Evolutionary conservation across 2,329 filamentous ascomycete species (phyloP), one percentile per base, ranked within the genome.

Genomic region (Aspergillus aculeatinus): DNA sequence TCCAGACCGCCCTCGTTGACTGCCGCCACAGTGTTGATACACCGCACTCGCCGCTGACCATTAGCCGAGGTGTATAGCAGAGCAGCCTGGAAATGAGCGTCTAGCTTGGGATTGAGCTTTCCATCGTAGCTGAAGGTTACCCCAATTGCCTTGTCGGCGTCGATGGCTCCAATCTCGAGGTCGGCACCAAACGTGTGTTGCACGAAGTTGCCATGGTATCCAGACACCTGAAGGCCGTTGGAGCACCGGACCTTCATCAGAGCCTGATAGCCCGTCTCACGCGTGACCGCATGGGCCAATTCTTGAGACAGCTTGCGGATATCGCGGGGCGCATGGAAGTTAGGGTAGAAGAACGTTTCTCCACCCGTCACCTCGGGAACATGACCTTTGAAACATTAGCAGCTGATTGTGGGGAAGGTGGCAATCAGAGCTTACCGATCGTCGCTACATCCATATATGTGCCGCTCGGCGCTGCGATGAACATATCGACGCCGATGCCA

Each of bases 171-270:
- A 69, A 99, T 91, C 74, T 99, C 93, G 49, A 99, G 85, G 76
- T 99, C 95, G 3, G 93, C 92, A 11, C 92, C 93, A 71, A 96
- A 96, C 0, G 91, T 95, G 77, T 97, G 92, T 72, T 99, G 95
- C 54, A 96, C 85, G 73, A 98, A 99, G 78, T 96, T 96, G 67
- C 95, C 95, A 70, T 96, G 92, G 72, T 99, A 99, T n/a, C 87
- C 86, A 16, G 91, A 87, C 16, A 99, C 89, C 74, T 99, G 95
- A 55, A 99, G 82, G 19, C 95, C 95, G 69, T 96, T 99, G 19
- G 93, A 97, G 79, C 95, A 99, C 63, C 95, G 89, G 60, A 99
- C 94, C 81, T 99, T 99, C 91, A 99, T 96, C 68, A 99, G 81
- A 21, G 92, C 92, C 77, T 97, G 94, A 80, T 91, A 98, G 23